phyloP scores from a whole-genome alignment of 192 early-diverging fungal species.

The Coemansia sp. region DNA sequence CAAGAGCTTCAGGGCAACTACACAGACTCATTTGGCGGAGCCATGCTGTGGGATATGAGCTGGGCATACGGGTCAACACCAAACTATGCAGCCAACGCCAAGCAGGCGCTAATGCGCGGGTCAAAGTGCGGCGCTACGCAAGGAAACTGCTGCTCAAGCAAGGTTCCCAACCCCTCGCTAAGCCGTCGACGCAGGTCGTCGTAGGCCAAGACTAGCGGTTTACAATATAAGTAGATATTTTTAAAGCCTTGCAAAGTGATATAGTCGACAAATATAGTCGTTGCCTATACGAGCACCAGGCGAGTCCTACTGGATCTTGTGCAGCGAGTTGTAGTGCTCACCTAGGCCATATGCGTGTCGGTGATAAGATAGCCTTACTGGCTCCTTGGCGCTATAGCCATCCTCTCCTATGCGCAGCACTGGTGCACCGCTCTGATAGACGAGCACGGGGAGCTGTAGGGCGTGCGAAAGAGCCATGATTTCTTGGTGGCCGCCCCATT shows the following conservation, averaged over 20 bases:
- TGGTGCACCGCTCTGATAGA: slow-evolving; percentile 83
- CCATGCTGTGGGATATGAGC: slow-evolving; percentile 68
- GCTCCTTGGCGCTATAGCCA: slow-evolving; percentile 54
- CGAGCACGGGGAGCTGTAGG: slow-evolving; percentile 73
- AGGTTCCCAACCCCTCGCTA: neutral
- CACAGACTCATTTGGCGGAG: slow-evolving; percentile 62
- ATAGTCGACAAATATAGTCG: neutral
- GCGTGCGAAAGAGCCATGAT: slow-evolving; percentile 76
- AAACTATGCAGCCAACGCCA: slow-evolving; percentile 46
- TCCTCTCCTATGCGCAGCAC: slow-evolving; percentile 82
- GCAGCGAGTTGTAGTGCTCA: slow-evolving; percentile 94
- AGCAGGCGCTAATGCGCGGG: slow-evolving; percentile 49
- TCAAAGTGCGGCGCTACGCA: slow-evolving; percentile 25
- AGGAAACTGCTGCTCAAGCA: slow-evolving; percentile 8
- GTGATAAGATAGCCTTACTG: slow-evolving; percentile 82
- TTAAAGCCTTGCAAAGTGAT: neutral
- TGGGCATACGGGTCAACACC: slow-evolving; percentile 49
- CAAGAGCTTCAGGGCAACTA: slow-evolving; percentile 40
- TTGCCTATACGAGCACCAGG: neutral
- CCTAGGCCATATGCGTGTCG: slow-evolving; percentile 89
- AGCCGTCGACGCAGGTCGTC: slow-evolving; percentile 16
- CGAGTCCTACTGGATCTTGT: slow-evolving; percentile 15
- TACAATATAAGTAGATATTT: neutral
- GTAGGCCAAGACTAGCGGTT: neutral
- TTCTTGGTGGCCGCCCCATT: slow-evolving; percentile 95